A percentile compares a stretch with the other conserved stretches of the same genome.
Conservation (phyloP, 2,329 filamentous ascomycete species). For the Hypoxylon sp. region DNA sequence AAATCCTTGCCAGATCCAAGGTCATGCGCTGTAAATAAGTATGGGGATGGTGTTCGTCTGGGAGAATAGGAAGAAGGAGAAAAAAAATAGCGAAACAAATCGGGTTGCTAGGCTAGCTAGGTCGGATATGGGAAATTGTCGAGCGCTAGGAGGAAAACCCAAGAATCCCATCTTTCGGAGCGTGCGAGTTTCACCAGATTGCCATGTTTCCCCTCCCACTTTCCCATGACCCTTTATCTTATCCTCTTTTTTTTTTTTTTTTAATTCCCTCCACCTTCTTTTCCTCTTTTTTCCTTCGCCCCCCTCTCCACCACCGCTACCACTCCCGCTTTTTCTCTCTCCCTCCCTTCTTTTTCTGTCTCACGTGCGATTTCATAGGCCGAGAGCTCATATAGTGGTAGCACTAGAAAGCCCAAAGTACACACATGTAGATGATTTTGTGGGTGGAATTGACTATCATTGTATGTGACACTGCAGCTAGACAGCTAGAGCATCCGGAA, state of each 20-base stretch:
- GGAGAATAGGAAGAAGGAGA: no score
- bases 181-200: slow-evolving; percentile 26
- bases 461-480: not conserved
- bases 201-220: slow-evolving; percentile 15
- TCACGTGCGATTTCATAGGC: not conserved
- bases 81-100: no score
- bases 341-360: not conserved
- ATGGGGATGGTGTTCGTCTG: not conserved
- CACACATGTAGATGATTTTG: not conserved
- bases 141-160: not conserved
- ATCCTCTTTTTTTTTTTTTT: not conserved
- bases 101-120: not conserved
- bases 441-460: no score
- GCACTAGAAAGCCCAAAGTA: no score
- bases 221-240: slow-evolving; percentile 1
- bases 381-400: not conserved
- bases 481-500: slow-evolving; percentile 6
- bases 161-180: slow-evolving; percentile 26
- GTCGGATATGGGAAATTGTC: slow-evolving; percentile 20
- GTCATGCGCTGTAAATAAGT: no score
- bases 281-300: not conserved
- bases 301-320: not conserved
- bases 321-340: not conserved
- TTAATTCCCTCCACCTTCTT: slow-evolving; percentile 1
- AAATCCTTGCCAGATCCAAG: not conserved